A percentile compares a stretch with the other conserved stretches of the same genome.
phyloP scores from a whole-genome alignment of 768 basidiomycete species.

The Kwoniella heveanensis region DNA sequence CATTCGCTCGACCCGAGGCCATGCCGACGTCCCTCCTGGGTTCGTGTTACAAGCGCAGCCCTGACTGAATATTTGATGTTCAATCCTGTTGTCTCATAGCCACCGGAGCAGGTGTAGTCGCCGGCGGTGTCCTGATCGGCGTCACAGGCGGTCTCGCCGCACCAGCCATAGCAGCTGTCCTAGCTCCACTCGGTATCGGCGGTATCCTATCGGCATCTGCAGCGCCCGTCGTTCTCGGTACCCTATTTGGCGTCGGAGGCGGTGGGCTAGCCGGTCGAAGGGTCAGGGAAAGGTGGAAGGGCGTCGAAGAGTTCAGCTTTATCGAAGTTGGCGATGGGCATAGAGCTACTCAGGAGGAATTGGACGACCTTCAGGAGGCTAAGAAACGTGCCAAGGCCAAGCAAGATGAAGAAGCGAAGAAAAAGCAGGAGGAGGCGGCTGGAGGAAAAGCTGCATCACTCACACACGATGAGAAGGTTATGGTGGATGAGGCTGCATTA shows the following conservation, averaged over 20 bases:
- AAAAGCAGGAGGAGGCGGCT: conserved; percentile 47
- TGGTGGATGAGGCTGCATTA: too few relatives aligned
- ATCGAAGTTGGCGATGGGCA: conserved; percentile 56
- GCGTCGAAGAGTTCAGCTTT: conserved; percentile 58
- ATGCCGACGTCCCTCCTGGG: too few relatives aligned
- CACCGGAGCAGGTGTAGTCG: conserved; percentile 57
- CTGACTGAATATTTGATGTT: too few relatives aligned
- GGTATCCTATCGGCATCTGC: conserved; percentile 53
- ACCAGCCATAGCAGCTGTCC: conserved; percentile 57
- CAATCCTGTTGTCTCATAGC: conserved; percentile 33
- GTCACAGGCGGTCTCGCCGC: conserved; percentile 58
- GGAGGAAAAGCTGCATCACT: too few relatives aligned
- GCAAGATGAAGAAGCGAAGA: conserved; percentile 10
- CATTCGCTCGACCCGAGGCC: too few relatives aligned
- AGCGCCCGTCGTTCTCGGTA: conserved; percentile 57
- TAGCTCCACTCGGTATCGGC: conserved; percentile 54
- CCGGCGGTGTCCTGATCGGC: conserved; percentile 57
- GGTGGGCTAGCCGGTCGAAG: conserved; percentile 57
- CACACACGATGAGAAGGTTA: too few relatives aligned
- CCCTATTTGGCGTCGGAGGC: conserved; percentile 58
- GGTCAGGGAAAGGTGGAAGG: conserved; percentile 57
- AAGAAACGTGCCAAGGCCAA: conserved; percentile 30
- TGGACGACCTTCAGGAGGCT: conserved; percentile 44
- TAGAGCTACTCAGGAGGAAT: conserved; percentile 38
- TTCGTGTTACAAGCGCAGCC: too few relatives aligned